phyloP scores from a whole-genome alignment of 148 eudicot species.

The Cornus florida region DNA sequence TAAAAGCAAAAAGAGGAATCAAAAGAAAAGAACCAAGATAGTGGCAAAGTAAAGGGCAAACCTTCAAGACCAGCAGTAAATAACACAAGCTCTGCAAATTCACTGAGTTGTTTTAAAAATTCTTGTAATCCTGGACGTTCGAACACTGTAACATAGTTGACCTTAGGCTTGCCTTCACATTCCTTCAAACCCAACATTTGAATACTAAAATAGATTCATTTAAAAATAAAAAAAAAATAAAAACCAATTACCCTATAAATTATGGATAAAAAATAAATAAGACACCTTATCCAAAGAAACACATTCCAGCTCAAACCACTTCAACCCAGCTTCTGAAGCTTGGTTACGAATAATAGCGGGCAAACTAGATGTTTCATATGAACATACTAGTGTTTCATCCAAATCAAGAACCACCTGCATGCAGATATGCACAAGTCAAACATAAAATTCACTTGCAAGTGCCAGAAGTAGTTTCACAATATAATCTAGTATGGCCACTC shows the following conservation, averaged over 20 bases:
- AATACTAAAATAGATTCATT: conserved; percentile 15
- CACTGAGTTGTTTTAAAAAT: conserved; percentile 75
- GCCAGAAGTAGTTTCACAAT: not conserved
- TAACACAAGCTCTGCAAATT: conserved; percentile 91
- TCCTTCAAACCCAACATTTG: conserved; percentile 52
- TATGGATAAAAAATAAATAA: conserved; percentile 5
- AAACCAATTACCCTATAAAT: not conserved
- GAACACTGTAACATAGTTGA: conserved; percentile 97
- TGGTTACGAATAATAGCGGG: conserved; percentile 76
- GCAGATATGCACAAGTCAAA: conserved; percentile 5
- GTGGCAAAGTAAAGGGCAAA: conserved; percentile 20
- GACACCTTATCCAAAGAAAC: conserved; percentile 88
- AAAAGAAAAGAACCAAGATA: conserved; percentile 2
- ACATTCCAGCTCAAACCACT: conserved; percentile 96
- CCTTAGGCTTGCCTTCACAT: conserved; percentile 85
- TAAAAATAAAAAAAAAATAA: not conserved
- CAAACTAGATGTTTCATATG: conserved; percentile 86
- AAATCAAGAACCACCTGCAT: conserved; percentile 97
- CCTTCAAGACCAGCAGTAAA: conserved; percentile 99
- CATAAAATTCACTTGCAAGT: not conserved
- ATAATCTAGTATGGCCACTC: not conserved
- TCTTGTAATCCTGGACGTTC: conserved; percentile 96
- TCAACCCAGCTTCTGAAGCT: conserved; percentile 87
- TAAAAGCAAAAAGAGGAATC: not conserved
- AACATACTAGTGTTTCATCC: conserved; percentile 97